Percentiles rank a stretch among this genome's conserved stretches.
Conservation (phyloP, 192 early-diverging fungal genomes). For the Radiomyces spectabilis region DNA sequence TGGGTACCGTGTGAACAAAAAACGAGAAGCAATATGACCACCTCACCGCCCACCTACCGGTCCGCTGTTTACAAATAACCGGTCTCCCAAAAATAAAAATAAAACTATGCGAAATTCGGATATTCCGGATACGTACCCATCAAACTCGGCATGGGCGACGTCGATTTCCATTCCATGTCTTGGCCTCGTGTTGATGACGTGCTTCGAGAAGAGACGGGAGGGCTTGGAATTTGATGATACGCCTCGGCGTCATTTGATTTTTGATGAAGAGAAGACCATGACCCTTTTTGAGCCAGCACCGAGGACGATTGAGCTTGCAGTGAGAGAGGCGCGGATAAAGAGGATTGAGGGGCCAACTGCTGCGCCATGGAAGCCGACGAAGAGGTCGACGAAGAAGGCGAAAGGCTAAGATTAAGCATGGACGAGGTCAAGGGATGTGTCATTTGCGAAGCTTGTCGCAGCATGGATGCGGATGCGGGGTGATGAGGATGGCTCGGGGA, state of each 20-base stretch:
- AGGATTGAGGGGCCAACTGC: background rate
- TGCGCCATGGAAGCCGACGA: background rate
- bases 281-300: no score
- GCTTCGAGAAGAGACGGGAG: constrained; percentile 3
- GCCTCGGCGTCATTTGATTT: no score
- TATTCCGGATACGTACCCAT: constrained; percentile 22
- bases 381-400: constrained; percentile 15
- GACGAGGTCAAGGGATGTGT: constrained; percentile 11
- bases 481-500: no score
- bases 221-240: background rate
- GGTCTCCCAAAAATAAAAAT: background rate
- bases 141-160: constrained; percentile 23
- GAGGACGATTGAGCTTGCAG: no score
- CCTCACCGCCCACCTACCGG: no score
- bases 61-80: no score
- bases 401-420: constrained; percentile 18
- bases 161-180: no score
- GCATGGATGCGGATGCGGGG: constrained; percentile 5
- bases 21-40: no score
- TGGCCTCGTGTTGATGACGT: background rate
- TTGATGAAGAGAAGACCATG: no score
- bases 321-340: background rate
- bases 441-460: constrained; percentile 7
- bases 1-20: no score
- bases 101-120: background rate